phyloP scores from a whole-genome alignment of 1,284 basidiomycete genomes.

The Schizophyllum amplum region DNA sequence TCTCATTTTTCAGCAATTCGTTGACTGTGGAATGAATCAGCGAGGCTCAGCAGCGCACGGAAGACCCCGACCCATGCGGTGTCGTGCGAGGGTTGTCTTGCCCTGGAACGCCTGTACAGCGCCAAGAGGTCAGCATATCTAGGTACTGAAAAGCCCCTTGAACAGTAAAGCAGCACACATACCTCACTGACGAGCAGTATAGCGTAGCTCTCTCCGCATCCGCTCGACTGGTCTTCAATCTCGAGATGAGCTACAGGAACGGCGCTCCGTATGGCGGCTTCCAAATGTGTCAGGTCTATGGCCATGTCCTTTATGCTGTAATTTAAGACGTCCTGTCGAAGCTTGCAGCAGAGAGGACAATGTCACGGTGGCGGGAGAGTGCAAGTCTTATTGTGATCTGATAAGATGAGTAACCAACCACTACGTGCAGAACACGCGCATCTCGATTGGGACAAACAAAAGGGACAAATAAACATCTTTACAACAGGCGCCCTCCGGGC shows the following conservation, averaged over 20 bases:
- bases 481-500: no score
- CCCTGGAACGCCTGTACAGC: slow-evolving; percentile 56
- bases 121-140: background rate
- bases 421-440: background rate
- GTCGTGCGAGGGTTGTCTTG: slow-evolving; percentile 64
- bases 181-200: slow-evolving; percentile 72
- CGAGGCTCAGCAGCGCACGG: background rate
- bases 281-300: slow-evolving; percentile 45
- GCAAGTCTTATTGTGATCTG: background rate
- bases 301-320: slow-evolving; percentile 38
- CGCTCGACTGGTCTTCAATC: slow-evolving; percentile 67
- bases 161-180: slow-evolving; percentile 12
- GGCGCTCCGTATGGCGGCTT: slow-evolving; percentile 48
- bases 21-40: slow-evolving; percentile 44
- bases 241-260: slow-evolving; percentile 59
- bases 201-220: slow-evolving; percentile 70
- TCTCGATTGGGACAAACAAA: background rate
- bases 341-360: background rate
- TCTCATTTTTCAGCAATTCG: slow-evolving; percentile 61
- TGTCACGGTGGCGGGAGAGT: background rate
- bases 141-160: background rate
- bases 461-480: background rate
- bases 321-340: background rate
- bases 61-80: slow-evolving; percentile 49
- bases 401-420: background rate